Evolutionary conservation across 768 basidiomycete species (phyloP), one percentile per base, ranked within the genome.

Genomic region (Leucocoprinus sp.): DNA sequence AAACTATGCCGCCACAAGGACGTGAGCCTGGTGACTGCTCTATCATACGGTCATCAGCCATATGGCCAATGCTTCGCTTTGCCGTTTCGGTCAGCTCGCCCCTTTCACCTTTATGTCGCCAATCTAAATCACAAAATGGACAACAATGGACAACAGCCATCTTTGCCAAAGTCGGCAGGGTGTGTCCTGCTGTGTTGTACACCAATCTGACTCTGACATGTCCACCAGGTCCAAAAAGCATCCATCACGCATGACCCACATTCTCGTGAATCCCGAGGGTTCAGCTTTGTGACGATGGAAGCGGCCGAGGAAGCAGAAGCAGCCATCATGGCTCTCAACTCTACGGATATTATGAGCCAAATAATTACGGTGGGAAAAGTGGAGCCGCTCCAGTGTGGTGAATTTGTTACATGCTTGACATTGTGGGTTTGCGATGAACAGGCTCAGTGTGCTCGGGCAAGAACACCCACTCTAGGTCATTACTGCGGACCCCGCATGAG

Each of bases 401-500:
- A n/a, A n/a, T n/a, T n/a, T n/a, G n/a, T n/a, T n/a, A n/a, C n/a
- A n/a, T n/a, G n/a, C n/a, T n/a, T n/a, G n/a, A n/a, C n/a, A n/a
- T n/a, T n/a, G n/a, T n/a, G n/a, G n/a, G n/a, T n/a, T n/a, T n/a
- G n/a, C n/a, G n/a, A n/a, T n/a, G n/a, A n/a, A n/a, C n/a, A 90
- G 89, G 91, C 91, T 52, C 85, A 89, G 41, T 83, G 90, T 53
- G 91, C 85, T 45, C 83, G 91, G 50, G 91, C 90, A 14, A 74
- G 91, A 52, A 88, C 91, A 9, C 87, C 95, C 2, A 99, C 95
- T 5, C 95, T 96, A 2, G 95, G 95, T 21, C 70, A 85, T 43
- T 99, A 99, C 75, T 90, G 88, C 51, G 93, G 92, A 0, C 90
- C 92, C 37, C 89, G 91, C 35, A 92, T 93, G 67, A 75, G 87